Evolutionary conservation across 108 stramenopile genomes (phyloP).

Genomic region (Skeletonema costatum): DNA sequence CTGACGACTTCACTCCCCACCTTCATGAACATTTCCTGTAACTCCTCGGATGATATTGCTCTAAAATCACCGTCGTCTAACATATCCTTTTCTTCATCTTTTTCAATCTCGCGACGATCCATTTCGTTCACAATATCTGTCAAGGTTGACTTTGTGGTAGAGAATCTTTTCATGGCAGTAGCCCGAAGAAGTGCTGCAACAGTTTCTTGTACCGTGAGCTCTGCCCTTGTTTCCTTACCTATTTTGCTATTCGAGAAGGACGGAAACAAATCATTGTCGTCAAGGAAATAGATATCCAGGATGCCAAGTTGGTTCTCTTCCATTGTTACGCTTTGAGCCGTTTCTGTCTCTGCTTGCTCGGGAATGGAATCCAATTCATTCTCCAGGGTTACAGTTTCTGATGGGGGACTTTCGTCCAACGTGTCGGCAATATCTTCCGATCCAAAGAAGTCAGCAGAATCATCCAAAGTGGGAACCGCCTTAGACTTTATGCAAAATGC

Average conservation of each 20-base stretch:
- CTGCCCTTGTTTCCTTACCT: constrained; percentile 46
- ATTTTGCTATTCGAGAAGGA: constrained; percentile 31
- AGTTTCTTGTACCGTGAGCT: constrained; percentile 65
- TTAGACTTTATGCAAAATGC: constrained; percentile 33
- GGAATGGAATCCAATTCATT: constrained; percentile 17
- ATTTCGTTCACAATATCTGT: constrained; percentile 28
- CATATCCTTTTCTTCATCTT: not conserved
- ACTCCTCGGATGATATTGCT: constrained; percentile 22
- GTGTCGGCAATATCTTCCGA: not conserved
- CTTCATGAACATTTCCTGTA: constrained; percentile 21
- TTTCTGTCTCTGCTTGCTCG: not conserved
- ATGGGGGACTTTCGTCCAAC: not conserved
- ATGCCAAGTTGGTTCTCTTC: constrained; percentile 2
- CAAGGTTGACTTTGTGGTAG: constrained; percentile 26
- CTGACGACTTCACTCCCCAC: constrained; percentile 39
- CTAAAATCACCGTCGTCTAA: constrained; percentile 17
- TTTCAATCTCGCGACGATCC: constrained; percentile 10
- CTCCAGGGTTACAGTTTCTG: not conserved
- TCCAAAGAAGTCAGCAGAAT: not conserved
- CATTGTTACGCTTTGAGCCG: not conserved
- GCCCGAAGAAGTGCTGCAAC: constrained; percentile 52
- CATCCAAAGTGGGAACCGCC: not conserved
- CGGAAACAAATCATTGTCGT: constrained; percentile 39
- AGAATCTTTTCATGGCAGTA: constrained; percentile 47
- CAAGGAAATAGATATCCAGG: constrained; percentile 52